Percentiles rank a stretch among this genome's conserved stretches.
Conservation (phyloP, 1,284 basidiomycete species). For the Coniophora puteana region DNA sequence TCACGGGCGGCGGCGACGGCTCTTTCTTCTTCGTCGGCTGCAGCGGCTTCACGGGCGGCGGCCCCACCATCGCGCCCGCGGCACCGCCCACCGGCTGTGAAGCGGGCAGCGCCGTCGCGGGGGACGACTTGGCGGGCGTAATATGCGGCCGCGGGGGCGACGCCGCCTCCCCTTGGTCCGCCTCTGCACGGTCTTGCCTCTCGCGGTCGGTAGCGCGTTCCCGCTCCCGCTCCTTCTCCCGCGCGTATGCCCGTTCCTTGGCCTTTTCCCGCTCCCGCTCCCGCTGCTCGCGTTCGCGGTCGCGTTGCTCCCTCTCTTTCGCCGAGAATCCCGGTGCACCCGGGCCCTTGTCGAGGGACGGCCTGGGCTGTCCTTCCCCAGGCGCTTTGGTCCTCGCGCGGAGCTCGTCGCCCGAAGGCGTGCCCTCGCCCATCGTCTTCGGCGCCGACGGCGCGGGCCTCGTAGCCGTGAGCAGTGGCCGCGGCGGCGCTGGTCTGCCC, state of each 20-base stretch:
- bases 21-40: constrained; percentile 68
- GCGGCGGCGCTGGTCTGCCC: constrained; percentile 53
- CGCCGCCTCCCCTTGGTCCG: constrained; percentile 12
- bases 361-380: constrained; percentile 28
- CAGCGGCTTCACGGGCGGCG: constrained; percentile 71
- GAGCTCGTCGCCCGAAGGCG: constrained; percentile 60
- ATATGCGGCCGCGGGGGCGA: constrained; percentile 34
- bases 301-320: constrained; percentile 27
- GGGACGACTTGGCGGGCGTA: constrained; percentile 51
- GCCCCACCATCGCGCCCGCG: constrained; percentile 46
- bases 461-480: constrained; percentile 45
- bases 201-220: constrained; percentile 26
- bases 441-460: constrained; percentile 45
- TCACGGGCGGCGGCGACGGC: constrained; percentile 30
- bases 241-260: constrained; percentile 17
- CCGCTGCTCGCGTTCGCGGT: constrained; percentile 29
- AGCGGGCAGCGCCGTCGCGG: constrained; percentile 41
- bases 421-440: constrained; percentile 47
- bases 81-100: constrained; percentile 41
- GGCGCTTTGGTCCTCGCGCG: constrained; percentile 56
- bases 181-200: no score
- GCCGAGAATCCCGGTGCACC: constrained; percentile 27
- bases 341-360: constrained; percentile 31
- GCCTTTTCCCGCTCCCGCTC: constrained; percentile 26
- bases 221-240: constrained; percentile 23